Conservation (phyloP, 2,329 filamentous ascomycete genomes). For the Botrytis deweyae region DNA sequence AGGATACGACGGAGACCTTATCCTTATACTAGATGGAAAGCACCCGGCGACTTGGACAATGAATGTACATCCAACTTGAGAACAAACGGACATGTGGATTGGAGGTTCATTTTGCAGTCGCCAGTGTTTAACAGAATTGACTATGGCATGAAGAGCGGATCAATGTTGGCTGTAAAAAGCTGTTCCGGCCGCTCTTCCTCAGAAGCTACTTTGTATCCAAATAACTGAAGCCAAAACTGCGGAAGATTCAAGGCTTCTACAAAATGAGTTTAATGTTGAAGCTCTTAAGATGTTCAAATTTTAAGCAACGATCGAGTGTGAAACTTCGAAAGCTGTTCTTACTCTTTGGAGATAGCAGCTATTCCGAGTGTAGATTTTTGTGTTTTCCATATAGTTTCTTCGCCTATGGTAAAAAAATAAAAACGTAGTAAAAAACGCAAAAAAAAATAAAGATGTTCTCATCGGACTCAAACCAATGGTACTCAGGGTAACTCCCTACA, state of each 20-base stretch:
- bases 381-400: neutral
- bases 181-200: neutral
- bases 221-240: neutral
- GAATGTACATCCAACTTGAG: neutral
- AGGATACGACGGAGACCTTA: neutral
- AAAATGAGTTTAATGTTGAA: neutral
- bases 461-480: neutral
- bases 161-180: neutral
- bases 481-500: conserved; percentile 15
- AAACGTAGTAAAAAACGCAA: neutral
- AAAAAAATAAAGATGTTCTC: neutral
- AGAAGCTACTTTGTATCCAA: neutral
- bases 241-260: neutral
- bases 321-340: too few species aligned
- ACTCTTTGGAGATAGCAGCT: neutral
- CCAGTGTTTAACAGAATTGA: neutral
- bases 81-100: neutral
- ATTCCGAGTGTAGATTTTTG: neutral
- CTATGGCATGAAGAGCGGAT: neutral
- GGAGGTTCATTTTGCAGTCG: neutral
- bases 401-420: neutral
- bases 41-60: neutral
- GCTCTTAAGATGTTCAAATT: neutral
- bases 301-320: too few species aligned
- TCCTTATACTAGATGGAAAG: neutral